Evolutionary conservation across 345 rosid species (phyloP).

Genomic region (Hibiscus syriacus): DNA sequence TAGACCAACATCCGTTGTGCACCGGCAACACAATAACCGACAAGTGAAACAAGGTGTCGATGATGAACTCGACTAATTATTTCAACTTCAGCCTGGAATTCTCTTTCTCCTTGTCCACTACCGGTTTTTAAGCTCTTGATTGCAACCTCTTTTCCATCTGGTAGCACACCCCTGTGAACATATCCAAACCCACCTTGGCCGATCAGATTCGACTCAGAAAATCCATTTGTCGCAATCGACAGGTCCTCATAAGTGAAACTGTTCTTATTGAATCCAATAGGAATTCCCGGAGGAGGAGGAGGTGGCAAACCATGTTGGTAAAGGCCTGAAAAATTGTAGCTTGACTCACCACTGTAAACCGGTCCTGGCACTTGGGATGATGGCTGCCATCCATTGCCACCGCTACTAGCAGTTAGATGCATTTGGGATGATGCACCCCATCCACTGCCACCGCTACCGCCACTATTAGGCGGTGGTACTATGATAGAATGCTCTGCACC

Average conservation of each 20-base stretch:
- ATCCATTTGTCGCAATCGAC: constrained; percentile 69
- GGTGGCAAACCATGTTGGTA: constrained; percentile 50
- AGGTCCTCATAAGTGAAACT: too few species aligned
- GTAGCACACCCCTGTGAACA: constrained; percentile 86
- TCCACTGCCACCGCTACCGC: background rate
- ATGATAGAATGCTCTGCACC: constrained; percentile 26
- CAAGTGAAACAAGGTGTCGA: constrained; percentile 83
- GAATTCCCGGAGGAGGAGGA: constrained; percentile 60
- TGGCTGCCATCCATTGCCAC: constrained; percentile 27
- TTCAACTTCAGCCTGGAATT: too few species aligned
- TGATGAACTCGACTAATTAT: too few species aligned
- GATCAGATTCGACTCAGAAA: constrained; percentile 44
- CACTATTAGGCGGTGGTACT: too few species aligned
- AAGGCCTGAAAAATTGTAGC: constrained; percentile 43
- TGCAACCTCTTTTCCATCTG: too few species aligned
- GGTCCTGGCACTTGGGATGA: constrained; percentile 30
- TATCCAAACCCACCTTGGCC: constrained; percentile 95
- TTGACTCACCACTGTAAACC: constrained; percentile 44
- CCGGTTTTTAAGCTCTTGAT: too few species aligned
- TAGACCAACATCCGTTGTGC: constrained; percentile 85
- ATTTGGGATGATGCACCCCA: too few species aligned
- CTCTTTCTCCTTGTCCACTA: too few species aligned
- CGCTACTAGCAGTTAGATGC: too few species aligned
- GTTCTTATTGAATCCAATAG: constrained; percentile 78
- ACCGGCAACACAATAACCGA: constrained; percentile 75